Percentiles rank a stretch among this genome's conserved stretches.
Conservation (phyloP, 2,329 filamentous ascomycete species). For the Fusarium tuaranense region DNA sequence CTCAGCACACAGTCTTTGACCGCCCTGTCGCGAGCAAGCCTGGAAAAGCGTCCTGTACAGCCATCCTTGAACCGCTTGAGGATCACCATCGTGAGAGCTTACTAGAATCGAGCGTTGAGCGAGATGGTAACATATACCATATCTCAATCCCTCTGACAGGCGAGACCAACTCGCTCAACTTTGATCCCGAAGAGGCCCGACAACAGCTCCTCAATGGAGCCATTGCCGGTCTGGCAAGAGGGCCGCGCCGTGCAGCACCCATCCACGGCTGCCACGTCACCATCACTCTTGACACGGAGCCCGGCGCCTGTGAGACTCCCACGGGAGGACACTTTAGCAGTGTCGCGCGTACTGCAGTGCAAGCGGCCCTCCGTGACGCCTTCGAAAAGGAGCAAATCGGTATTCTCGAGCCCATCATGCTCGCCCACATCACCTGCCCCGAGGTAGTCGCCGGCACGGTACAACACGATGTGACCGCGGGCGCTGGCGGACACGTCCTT, state of each 20-base stretch:
- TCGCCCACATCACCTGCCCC: slow-evolving; percentile 85
- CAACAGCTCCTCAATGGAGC: slow-evolving; percentile 81
- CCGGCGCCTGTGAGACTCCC: slow-evolving; percentile 67
- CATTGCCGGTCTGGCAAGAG: slow-evolving; percentile 84
- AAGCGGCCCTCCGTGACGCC: slow-evolving; percentile 74
- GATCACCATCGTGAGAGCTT: slow-evolving; percentile 52
- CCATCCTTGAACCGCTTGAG: slow-evolving; percentile 71
- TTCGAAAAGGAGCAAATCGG: slow-evolving; percentile 66
- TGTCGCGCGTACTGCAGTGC: slow-evolving; percentile 72
- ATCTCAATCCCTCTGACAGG: slow-evolving; percentile 66
- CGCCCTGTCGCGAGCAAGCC: slow-evolving; percentile 83
- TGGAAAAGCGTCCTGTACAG: slow-evolving; percentile 82
- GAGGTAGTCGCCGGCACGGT: slow-evolving; percentile 85
- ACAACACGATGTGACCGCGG: slow-evolving; percentile 82
- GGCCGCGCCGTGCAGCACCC: slow-evolving; percentile 83
- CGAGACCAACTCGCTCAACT: slow-evolving; percentile 60
- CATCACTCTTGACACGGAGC: slow-evolving; percentile 74
- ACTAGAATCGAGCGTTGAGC: slow-evolving; percentile 58
- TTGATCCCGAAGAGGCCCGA: slow-evolving; percentile 62
- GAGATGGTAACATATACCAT: slow-evolving; percentile 78
- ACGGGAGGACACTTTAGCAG: slow-evolving; percentile 76
- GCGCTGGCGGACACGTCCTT: slow-evolving; percentile 78
- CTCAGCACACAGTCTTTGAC: slow-evolving; percentile 76
- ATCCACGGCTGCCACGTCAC: slow-evolving; percentile 80
- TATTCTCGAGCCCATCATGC: slow-evolving; percentile 95